Evolutionary conservation across 179 eudicot genomes (phyloP).

Genomic region (Gypsophila paniculata): DNA sequence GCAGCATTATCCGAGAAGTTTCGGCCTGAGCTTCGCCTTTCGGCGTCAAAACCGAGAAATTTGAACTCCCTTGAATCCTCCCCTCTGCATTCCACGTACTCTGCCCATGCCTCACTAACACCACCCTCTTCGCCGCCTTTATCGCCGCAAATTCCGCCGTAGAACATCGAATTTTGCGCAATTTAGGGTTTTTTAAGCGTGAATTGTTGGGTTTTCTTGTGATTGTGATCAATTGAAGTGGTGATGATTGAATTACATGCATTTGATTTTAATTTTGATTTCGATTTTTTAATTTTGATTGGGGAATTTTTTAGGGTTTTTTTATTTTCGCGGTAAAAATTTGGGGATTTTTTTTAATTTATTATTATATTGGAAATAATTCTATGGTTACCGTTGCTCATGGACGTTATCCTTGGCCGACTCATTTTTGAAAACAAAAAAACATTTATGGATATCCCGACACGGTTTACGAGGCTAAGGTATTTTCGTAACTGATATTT

Average conservation of each 20-base stretch:
- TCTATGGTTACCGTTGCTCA: constrained; percentile 32
- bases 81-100: constrained; percentile 99
- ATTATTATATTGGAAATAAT: neutral
- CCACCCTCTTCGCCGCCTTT: constrained; percentile 69
- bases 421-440: neutral
- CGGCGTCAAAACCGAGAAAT: constrained; percentile 68
- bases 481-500: no score
- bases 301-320: no score
- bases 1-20: constrained; percentile 78
- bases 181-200: constrained; percentile 8
- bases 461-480: no score
- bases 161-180: constrained; percentile 20
- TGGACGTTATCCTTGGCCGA: constrained; percentile 16
- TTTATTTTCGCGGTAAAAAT: constrained; percentile 20
- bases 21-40: constrained; percentile 92
- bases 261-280: constrained; percentile 19
- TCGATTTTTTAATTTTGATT: neutral
- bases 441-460: no score
- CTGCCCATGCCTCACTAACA: constrained; percentile 91
- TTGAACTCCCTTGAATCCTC: constrained; percentile 88
- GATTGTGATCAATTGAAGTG: constrained; percentile 7
- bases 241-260: constrained; percentile 22
- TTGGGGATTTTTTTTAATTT: neutral
- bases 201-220: constrained; percentile 8
- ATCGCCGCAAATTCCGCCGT: constrained; percentile 46